Evolutionary conservation across 2,329 filamentous ascomycete species (phyloP), one percentile per base, ranked within the genome.

Genomic region (Botrytis pseudocinerea): DNA sequence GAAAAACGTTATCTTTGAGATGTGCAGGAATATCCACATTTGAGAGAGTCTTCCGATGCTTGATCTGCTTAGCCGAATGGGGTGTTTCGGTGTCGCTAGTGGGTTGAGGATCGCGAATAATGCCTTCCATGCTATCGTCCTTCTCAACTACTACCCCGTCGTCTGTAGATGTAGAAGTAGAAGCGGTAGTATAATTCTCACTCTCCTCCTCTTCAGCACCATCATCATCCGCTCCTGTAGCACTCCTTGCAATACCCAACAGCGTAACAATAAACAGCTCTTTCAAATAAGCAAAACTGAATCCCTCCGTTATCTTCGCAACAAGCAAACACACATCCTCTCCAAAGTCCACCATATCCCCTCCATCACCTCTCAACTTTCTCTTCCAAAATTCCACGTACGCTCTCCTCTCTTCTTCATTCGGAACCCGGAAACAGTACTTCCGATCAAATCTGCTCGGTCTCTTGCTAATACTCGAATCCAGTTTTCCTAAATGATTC

Each of bases 211-310:
- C 22, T 22, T n/a, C 22, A 14, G 10, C 75, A 90, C 88, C 70
- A 84, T 82, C 51, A 86, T 83, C 73, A 89, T 77, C 64, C 38
- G 85, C 83, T 22, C 80, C 79, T 4, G 81, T 79, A 54, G 76
- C 68, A 68, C 73, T 73, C 66, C 75, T 70, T 51, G 75, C 90
- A 73, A 92, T 87, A 2, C 86, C 85, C 44, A 92, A 82, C 62
- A 92, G 79, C 4, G 87, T 85, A 2, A 89, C 88, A 1, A 92
- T 87, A 79, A 92, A 92, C 0, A 89, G 87, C 79, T 92, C 90
- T 78, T 92, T 90, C 79, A 92, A 85, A 78, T 92, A 92, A 0
- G 90, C 90, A 78, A 92, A 92, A 76, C 88, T 91, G 80, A 92
- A 92, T 10, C 85, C 85, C 57, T 88, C 82, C 0, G 89, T 91